Evolutionary conservation across 768 basidiomycete genomes (phyloP).

Genomic region (Amanita exitialis): DNA sequence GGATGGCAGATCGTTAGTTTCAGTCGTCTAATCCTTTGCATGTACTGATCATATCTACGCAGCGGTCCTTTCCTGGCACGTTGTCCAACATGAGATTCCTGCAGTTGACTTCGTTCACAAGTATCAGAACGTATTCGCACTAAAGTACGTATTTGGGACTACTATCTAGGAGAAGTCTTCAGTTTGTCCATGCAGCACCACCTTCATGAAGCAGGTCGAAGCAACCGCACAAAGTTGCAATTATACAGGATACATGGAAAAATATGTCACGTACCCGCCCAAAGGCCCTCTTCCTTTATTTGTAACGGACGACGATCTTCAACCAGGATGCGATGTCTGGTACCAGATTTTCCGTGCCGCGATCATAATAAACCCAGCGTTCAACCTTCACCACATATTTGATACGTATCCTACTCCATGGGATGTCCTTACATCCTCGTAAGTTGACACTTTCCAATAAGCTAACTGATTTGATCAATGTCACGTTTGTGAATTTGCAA

Average conservation of each 20-base stretch:
- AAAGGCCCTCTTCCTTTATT: constrained; percentile 56
- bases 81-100: constrained; percentile 62
- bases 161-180: neutral
- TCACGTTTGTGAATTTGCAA: constrained; percentile 44
- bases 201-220: constrained; percentile 53
- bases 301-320: constrained; percentile 34
- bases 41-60: neutral
- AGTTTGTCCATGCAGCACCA: constrained; percentile 31
- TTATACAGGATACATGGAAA: constrained; percentile 54
- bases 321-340: constrained; percentile 60
- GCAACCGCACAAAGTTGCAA: constrained; percentile 40
- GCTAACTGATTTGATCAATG: constrained; percentile 10
- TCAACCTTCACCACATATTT: constrained; percentile 70
- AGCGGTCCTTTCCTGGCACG: constrained; percentile 52
- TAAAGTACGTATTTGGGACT: constrained; percentile 41
- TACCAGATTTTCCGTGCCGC: constrained; percentile 55
- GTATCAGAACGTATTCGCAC: constrained; percentile 43
- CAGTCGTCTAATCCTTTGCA: neutral
- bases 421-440: constrained; percentile 80
- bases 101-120: constrained; percentile 64
- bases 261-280: constrained; percentile 61
- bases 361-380: constrained; percentile 60
- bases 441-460: constrained; percentile 11
- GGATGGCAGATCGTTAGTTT: constrained; percentile 60
- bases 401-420: constrained; percentile 66